Evolutionary conservation across 495 filamentous ascomycete genomes (phyloP).

Genomic region (Cercophora newfieldiana): DNA sequence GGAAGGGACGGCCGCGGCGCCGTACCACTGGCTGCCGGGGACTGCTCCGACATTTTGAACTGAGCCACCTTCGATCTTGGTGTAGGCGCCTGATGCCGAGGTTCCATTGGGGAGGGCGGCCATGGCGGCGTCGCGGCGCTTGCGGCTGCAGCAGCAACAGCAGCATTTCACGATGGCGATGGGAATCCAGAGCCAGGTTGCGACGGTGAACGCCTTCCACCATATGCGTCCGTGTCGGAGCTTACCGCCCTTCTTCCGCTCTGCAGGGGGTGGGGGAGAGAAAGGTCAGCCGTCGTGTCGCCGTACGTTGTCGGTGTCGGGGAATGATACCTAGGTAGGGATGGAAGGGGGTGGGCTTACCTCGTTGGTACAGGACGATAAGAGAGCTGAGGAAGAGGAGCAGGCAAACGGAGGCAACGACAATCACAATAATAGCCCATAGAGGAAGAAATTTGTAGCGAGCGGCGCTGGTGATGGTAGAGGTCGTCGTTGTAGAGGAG

Average conservation of each 20-base stretch:
- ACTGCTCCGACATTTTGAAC: not conserved
- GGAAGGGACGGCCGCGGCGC: not conserved
- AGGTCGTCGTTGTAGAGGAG: not conserved
- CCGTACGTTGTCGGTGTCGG: no score
- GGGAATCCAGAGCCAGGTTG: slow-evolving; percentile 8
- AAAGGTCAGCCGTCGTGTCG: no score
- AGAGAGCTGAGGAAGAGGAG: not conserved
- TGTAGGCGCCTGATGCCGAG: not conserved
- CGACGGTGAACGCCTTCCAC: slow-evolving; percentile 4
- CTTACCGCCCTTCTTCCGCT: not conserved
- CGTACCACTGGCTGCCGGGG: not conserved
- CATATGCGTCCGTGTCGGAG: not conserved
- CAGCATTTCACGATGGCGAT: not conserved
- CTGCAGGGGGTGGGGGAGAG: not conserved
- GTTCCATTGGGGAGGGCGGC: not conserved
- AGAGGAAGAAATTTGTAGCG: not conserved
- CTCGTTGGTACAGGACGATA: not conserved
- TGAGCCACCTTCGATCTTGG: slow-evolving; percentile 1
- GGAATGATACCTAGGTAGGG: no score
- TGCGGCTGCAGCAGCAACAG: not conserved
- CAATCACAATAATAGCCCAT: not conserved
- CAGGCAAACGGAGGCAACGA: not conserved
- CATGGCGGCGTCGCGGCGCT: not conserved
- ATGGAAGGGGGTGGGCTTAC: not conserved
- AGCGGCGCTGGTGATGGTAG: not conserved